phyloP scores from a whole-genome alignment of 148 eudicot genomes.

The Chenopodium formosanum region DNA sequence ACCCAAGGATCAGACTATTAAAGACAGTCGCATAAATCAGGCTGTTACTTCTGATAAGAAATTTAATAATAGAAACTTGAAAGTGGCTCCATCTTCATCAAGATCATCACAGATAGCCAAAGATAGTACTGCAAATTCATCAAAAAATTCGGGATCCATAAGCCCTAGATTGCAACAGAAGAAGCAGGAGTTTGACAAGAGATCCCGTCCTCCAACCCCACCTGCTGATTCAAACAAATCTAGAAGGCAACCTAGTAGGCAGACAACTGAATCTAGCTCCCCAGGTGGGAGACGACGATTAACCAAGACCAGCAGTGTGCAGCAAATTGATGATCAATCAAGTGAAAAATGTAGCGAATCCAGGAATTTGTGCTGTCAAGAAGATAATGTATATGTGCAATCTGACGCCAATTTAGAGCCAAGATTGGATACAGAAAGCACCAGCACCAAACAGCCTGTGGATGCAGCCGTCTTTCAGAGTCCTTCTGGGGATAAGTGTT shows the following conservation, averaged over 20 bases:
- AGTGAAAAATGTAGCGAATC: conserved; percentile 42
- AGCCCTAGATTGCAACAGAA: conserved; percentile 81
- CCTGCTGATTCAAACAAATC: conserved; percentile 58
- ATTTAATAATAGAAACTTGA: conserved; percentile 38
- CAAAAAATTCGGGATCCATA: conserved; percentile 53
- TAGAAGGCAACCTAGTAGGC: conserved; percentile 51
- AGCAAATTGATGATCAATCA: conserved; percentile 43
- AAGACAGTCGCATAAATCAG: conserved; percentile 37
- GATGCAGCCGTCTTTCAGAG: conserved; percentile 36
- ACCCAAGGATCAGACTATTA: conserved; percentile 41
- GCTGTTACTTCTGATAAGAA: conserved; percentile 37
- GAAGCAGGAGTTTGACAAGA: conserved; percentile 63
- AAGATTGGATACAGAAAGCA: conserved; percentile 34
- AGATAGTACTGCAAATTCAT: conserved; percentile 38
- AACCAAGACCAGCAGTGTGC: conserved; percentile 34
- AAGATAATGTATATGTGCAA: conserved; percentile 32
- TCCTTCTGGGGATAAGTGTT: conserved; percentile 31
- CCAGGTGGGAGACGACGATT: conserved; percentile 61
- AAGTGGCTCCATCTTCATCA: conserved; percentile 37
- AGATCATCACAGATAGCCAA: conserved; percentile 39
- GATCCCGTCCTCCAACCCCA: conserved; percentile 78
- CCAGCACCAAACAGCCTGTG: conserved; percentile 29
- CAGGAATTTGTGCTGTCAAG: conserved; percentile 36
- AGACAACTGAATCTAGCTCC: conserved; percentile 52
- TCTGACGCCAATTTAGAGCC: conserved; percentile 35